phyloP scores from a whole-genome alignment of 2,329 filamentous ascomycete species.

The Diaporthe longicolla region DNA sequence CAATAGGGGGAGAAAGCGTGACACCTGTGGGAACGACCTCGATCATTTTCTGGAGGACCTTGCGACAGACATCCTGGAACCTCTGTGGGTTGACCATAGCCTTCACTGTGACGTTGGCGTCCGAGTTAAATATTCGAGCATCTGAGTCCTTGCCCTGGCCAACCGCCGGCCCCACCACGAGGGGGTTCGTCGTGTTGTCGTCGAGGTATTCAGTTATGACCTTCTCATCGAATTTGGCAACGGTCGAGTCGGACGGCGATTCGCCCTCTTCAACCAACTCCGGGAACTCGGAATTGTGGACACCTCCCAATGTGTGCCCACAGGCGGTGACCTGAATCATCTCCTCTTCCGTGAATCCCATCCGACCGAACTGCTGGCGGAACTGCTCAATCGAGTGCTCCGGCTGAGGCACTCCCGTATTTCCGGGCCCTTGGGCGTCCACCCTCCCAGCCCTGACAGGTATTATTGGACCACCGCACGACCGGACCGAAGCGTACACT shows the following conservation, averaged over 20 bases:
- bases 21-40: constrained; percentile 66
- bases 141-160: constrained; percentile 63
- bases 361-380: constrained; percentile 64
- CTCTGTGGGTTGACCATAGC: constrained; percentile 57
- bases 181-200: constrained; percentile 65
- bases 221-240: constrained; percentile 65
- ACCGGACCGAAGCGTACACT: constrained; percentile 68
- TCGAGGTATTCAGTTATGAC: constrained; percentile 68
- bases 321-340: constrained; percentile 72
- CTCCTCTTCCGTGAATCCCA: constrained; percentile 66
- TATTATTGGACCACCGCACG: constrained; percentile 68
- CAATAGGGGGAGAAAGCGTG: constrained; percentile 62
- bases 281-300: constrained; percentile 65
- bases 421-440: constrained; percentile 63
- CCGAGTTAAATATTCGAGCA: constrained; percentile 65
- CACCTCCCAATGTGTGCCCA: constrained; percentile 70
- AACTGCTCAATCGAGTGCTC: constrained; percentile 66
- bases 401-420: constrained; percentile 66
- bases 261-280: constrained; percentile 62
- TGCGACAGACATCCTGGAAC: constrained; percentile 63
- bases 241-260: constrained; percentile 60
- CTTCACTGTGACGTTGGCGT: constrained; percentile 65
- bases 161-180: constrained; percentile 64
- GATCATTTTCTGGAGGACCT: constrained; percentile 69
- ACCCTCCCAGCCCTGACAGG: constrained; percentile 65